These are phyloP conservation scores for Hypoxylon sp. DNA, from an alignment of 2,329 filamentous ascomycete genomes.

Conservation along the genomic window DNA sequence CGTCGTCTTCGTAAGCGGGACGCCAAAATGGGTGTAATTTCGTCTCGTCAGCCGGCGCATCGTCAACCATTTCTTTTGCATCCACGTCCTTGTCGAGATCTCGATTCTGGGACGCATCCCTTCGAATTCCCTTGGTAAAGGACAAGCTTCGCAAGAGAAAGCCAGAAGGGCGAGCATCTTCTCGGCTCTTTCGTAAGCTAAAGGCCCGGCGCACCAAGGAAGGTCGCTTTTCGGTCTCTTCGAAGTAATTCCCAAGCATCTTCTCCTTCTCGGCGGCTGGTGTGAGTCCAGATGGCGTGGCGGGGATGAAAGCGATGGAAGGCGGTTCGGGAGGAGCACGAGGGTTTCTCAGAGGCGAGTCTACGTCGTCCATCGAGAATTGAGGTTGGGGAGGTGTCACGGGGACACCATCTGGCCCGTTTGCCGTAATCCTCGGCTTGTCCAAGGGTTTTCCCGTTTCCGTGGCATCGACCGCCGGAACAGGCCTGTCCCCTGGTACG, in stretches of 20 bases:
- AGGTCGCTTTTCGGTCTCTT: constrained; percentile 56
- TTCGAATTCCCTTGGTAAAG: constrained; percentile 54
- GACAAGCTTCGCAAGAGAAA: constrained; percentile 63
- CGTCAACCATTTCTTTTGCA: constrained; percentile 49
- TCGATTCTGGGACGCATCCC: constrained; percentile 41
- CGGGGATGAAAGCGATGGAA: constrained; percentile 67
- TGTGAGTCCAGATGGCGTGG: constrained; percentile 67
- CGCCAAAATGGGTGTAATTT: constrained; percentile 69
- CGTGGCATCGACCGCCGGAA: constrained; percentile 26
- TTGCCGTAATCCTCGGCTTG: constrained; percentile 51
- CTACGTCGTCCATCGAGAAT: constrained; percentile 61
- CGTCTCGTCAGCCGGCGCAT: constrained; percentile 59
- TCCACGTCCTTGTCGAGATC: constrained; percentile 41
- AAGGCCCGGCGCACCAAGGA: constrained; percentile 65
- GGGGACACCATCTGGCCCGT: constrained; percentile 52
- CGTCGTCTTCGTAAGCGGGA: constrained; percentile 54
- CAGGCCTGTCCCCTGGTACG: constrained; percentile 40
- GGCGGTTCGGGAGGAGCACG: constrained; percentile 63
- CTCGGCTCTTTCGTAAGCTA: constrained; percentile 57
- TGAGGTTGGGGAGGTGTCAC: constrained; percentile 61
- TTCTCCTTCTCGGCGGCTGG: constrained; percentile 61
- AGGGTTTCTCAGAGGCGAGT: constrained; percentile 69
- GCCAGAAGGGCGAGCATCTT: constrained; percentile 53
- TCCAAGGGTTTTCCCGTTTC: constrained; percentile 30
- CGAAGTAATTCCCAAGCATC: constrained; percentile 63